Evolutionary conservation across 108 stramenopile species (phyloP).

Genomic region (Nitzschia sp.): DNA sequence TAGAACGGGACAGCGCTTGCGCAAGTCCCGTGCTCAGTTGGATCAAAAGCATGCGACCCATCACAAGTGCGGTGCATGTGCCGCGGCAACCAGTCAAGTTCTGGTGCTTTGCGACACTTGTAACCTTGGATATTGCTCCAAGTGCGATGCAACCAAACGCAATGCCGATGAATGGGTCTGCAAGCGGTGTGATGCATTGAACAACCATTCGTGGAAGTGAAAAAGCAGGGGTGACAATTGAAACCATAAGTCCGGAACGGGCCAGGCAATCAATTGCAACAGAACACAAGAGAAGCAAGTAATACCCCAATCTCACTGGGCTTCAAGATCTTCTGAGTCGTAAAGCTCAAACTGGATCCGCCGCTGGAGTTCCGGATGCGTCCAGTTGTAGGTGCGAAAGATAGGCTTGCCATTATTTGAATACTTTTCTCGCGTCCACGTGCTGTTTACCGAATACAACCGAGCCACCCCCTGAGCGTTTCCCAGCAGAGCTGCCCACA

Average conservation of each 20-base stretch:
- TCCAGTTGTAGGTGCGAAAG: slow-evolving; percentile 22
- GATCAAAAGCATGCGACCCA: not conserved
- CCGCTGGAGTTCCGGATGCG: slow-evolving; percentile 11
- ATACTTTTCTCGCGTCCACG: slow-evolving; percentile 12
- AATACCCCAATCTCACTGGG: too few relatives aligned
- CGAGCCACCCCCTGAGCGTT: slow-evolving; percentile 26
- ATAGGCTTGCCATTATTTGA: slow-evolving; percentile 11
- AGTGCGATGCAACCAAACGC: not conserved
- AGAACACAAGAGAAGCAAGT: too few relatives aligned
- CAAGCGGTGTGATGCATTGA: not conserved
- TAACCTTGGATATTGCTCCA: not conserved
- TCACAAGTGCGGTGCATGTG: not conserved
- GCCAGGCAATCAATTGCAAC: too few relatives aligned
- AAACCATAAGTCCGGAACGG: too few relatives aligned
- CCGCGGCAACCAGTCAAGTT: not conserved
- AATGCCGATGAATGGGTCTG: not conserved
- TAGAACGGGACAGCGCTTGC: not conserved
- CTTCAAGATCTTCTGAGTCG: not conserved
- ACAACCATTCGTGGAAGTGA: not conserved
- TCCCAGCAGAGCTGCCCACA: slow-evolving; percentile 54
- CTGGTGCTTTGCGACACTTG: not conserved
- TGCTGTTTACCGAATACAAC: slow-evolving; percentile 41
- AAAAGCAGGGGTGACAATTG: not conserved
- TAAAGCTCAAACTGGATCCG: slow-evolving; percentile 20
- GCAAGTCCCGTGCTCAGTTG: not conserved